Percentiles rank a stretch among this genome's conserved stretches.
phyloP scores from a whole-genome alignment of 345 rosid genomes.

The Citrus reticulata region DNA sequence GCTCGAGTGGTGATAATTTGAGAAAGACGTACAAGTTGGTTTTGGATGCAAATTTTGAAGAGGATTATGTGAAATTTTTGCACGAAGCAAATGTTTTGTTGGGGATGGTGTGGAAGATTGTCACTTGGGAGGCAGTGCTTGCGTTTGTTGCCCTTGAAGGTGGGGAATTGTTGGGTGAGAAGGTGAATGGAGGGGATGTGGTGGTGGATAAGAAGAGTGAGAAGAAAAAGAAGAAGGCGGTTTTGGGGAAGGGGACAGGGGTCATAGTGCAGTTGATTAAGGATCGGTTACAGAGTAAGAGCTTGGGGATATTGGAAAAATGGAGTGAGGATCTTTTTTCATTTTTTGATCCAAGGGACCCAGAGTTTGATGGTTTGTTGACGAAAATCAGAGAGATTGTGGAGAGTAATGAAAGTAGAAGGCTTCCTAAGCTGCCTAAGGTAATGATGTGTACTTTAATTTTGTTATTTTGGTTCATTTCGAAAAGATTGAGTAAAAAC shows the following conservation, averaged over 20 bases:
- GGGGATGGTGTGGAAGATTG: slow-evolving; percentile 56
- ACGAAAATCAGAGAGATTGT: slow-evolving; percentile 63
- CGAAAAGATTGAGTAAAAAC: neutral
- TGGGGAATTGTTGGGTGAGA: slow-evolving; percentile 36
- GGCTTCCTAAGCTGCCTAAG: slow-evolving; percentile 94
- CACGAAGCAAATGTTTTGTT: slow-evolving; percentile 43
- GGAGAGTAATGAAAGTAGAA: slow-evolving; percentile 86
- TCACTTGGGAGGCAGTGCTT: slow-evolving; percentile 71
- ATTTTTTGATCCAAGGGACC: slow-evolving; percentile 45
- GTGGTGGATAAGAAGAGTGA: slow-evolving; percentile 51
- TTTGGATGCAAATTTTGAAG: slow-evolving; percentile 27
- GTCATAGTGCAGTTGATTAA: slow-evolving; percentile 58
- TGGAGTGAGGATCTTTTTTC: slow-evolving; percentile 39
- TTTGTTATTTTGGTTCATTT: neutral
- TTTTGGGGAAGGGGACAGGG: slow-evolving; percentile 73
- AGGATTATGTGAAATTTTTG: slow-evolving; percentile 45
- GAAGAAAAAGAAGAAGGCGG: slow-evolving; percentile 66
- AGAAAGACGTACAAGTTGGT: slow-evolving; percentile 29
- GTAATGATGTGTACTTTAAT: slow-evolving; percentile 30
- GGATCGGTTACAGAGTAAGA: slow-evolving; percentile 43
- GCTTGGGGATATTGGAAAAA: slow-evolving; percentile 31
- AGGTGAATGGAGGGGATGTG: slow-evolving; percentile 33
- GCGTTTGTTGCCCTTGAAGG: slow-evolving; percentile 67
- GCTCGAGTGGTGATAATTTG: slow-evolving; percentile 21
- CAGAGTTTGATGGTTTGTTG: slow-evolving; percentile 47